Conservation (phyloP, 176 grass and related monocot genomes). For the Eleusine indica region DNA sequence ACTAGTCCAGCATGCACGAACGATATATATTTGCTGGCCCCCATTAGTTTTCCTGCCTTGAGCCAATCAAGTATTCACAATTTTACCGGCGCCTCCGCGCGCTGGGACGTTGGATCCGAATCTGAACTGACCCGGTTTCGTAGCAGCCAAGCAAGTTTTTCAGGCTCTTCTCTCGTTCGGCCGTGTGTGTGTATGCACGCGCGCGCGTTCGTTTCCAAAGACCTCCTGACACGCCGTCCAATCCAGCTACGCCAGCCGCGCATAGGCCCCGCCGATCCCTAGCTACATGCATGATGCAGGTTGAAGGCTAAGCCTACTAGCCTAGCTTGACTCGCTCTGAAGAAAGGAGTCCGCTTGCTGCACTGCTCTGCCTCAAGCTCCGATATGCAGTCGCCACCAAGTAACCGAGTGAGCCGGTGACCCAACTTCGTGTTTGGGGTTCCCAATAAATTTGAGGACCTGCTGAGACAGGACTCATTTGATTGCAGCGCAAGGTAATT, state of each 20-base stretch:
- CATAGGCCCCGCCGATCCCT: too few species aligned
- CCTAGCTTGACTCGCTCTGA: background rate
- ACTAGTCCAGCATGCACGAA: too few species aligned
- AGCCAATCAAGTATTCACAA: too few species aligned
- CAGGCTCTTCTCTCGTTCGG: too few species aligned
- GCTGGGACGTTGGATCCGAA: background rate
- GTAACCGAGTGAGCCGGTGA: background rate
- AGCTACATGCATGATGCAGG: too few species aligned
- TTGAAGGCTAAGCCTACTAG: too few species aligned
- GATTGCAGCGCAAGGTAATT: background rate
- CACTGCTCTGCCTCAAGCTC: background rate
- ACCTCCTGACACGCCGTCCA: too few species aligned
- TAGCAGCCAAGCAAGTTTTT: conserved; percentile 10
- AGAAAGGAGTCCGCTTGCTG: background rate
- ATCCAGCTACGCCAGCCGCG: too few species aligned
- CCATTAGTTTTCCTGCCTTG: too few species aligned
- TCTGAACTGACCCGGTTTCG: background rate
- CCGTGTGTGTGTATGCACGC: too few species aligned
- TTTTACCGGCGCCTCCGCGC: too few species aligned
- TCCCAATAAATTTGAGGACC: background rate
- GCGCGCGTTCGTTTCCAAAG: background rate
- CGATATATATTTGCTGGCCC: too few species aligned
- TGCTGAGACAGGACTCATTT: background rate
- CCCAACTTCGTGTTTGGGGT: background rate
- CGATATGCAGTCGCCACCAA: background rate